Evolutionary conservation across 352 stramenopile genomes (phyloP), one percentile per base, ranked within the genome.

Genomic region (Pythium phragmiticola): DNA sequence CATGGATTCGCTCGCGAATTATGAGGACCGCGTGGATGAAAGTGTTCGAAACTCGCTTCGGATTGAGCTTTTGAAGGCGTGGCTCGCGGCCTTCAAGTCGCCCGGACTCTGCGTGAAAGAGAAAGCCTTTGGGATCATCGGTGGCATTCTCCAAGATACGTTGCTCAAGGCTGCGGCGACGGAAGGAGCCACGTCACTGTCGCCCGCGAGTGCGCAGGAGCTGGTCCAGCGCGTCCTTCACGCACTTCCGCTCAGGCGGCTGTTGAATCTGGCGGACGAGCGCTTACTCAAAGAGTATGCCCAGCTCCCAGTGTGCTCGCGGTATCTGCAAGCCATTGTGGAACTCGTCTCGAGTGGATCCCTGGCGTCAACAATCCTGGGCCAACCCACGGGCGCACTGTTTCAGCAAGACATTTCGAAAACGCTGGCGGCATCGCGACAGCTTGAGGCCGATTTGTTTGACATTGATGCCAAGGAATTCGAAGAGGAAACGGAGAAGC

Each of bases 71-170:
- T 61, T 96, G 8, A 73, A 84, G 61, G 84, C 85, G n/a, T 97
- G 89, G 89, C 72, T 85, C 21, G 74, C 76, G n/a, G 80, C 84
- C 17, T 70, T 97, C 41, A 93, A 90, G 50, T 96, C 87, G 3
- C 87, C 89, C 12, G 91, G 87, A 33, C 64, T 97, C 30, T 89
- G 81, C 36, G 82, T 97, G 17, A 97, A 97, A 51, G 86, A 96
- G 61, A 86, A 87, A 34, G 84, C 82, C n/a, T 84, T 84, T 49
- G 81, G 73, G 0, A 89, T 97, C 11, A 69, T 95, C 37, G 76
- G 78, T 13, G 81, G 82, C 7, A 82, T 94, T 16, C 66, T 95
- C 28, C 86, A 90, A 55, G 78, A 94, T 58, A 90, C 94, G 30
- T 57, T 95, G n/a, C 73, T 80, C 12, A 85, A 83, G 56, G 45